Base-by-base conservation (phyloP, 805 yeast genomes). In the Starmera dryadoides region DNA sequence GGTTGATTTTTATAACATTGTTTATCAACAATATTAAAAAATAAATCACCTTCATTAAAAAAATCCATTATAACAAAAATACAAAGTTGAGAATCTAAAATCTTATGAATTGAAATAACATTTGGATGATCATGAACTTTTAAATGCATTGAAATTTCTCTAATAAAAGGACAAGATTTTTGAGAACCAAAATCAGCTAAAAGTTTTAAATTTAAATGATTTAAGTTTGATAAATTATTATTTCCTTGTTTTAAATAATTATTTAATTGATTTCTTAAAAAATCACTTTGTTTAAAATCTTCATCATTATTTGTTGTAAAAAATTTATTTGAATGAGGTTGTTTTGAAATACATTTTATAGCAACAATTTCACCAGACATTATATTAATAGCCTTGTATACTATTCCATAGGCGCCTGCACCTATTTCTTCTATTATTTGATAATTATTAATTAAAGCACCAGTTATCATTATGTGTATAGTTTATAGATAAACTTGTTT, bases 381-480 rank as follows among this genome's bases (percentile, higher is more conserved):
- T 17, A 68, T 46, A 53, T 86, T 82, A 42, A 70, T 59, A 3
- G 86, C 88, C 15, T 75, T 67, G 63, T 82, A 86, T 7, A 87
- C 91, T 25, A 82, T 67, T 4, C 95, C 95, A 52, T 81, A 87
- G 18, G 95, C 88, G 21, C 96, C 96, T 0, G 91, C 74, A 7
- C 96, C 95, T 10, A 59, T 52, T 34, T 56, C 58, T 6, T 43
- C 39, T 5, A 42, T 35, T 7, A 58, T 50, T 36, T 45, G 46
- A 36, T 42, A 55, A 39, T 56, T 56, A 40, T 58, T 58, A 4
- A 58, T 50, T 39, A 48, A 49, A 30, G 55, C 50, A 33, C 52
- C 48, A 31, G 41, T 38, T 9, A 53, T 37, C n/a, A n/a, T n/a
- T n/a, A n/a, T n/a, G n/a, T n/a, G n/a, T n/a, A n/a, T n/a, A n/a